phyloP scores from a whole-genome alignment of 106 monocot species.

The Dioscorea alata region DNA sequence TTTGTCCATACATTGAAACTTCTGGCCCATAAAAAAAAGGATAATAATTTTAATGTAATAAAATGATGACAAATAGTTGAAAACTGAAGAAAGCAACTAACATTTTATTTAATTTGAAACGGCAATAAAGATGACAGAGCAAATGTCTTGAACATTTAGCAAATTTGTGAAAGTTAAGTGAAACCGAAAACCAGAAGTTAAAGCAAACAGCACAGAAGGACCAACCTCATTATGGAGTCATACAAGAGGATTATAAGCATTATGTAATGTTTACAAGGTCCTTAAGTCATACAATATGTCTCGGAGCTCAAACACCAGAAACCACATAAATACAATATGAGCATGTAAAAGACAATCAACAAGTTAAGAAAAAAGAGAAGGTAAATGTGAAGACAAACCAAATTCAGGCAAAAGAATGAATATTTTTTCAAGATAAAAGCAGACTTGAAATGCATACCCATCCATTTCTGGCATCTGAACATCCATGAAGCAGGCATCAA shows the following conservation, averaged over 20 bases:
- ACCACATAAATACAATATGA: neutral
- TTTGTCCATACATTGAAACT: too few relatives aligned
- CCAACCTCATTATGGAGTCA: too few relatives aligned
- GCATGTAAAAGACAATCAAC: neutral
- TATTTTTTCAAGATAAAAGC: neutral
- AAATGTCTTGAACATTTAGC: too few relatives aligned
- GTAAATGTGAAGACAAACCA: neutral
- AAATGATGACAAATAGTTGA: neutral
- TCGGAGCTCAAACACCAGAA: neutral
- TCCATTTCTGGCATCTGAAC: slow-evolving; percentile 99
- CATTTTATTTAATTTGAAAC: too few relatives aligned
- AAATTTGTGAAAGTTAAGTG: too few relatives aligned
- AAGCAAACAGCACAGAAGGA: too few relatives aligned
- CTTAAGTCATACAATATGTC: neutral
- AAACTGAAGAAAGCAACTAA: neutral
- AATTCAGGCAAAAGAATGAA: neutral
- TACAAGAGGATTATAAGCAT: too few relatives aligned
- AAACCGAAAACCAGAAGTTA: too few relatives aligned
- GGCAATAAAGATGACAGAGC: too few relatives aligned
- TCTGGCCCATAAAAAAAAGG: too few relatives aligned
- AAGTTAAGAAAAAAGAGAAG: neutral
- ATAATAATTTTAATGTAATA: neutral
- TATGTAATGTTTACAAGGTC: too few relatives aligned
- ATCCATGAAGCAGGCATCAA: slow-evolving; percentile 98
- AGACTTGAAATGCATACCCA: slow-evolving; percentile 48